Evolutionary conservation across 2,329 filamentous ascomycete species (phyloP).

Genomic region (Chrysoporthe puriensis): DNA sequence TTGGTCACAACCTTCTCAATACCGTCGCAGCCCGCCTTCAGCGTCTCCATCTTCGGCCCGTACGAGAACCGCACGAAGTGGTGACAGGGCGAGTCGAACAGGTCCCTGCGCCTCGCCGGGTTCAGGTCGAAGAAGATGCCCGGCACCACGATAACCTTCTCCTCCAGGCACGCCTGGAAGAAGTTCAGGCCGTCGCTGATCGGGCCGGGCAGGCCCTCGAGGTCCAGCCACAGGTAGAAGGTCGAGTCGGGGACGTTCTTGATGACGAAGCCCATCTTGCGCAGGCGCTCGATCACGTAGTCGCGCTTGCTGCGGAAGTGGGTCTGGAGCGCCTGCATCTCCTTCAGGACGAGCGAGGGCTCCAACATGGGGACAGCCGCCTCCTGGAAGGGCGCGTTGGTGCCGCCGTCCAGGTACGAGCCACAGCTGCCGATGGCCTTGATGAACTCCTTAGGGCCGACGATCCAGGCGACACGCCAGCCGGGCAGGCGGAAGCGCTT

Average conservation of each 20-base stretch:
- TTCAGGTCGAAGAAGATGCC: conserved; percentile 99
- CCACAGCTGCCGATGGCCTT: conserved; percentile 90
- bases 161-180: conserved; percentile 89
- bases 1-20: conserved; percentile 82
- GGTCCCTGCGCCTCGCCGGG: conserved; percentile 81
- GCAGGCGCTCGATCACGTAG: conserved; percentile 79
- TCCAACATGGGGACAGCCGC: conserved; percentile 94
- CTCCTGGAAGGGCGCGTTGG: conserved; percentile 91
- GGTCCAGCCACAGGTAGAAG: conserved; percentile 84
- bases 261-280: conserved; percentile 85
- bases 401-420: conserved; percentile 91
- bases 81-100: conserved; percentile 95
- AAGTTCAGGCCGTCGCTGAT: conserved; percentile 96
- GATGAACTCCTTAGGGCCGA: conserved; percentile 96
- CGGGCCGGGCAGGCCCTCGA: conserved; percentile 70
- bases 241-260: conserved; percentile 86
- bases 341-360: conserved; percentile 74
- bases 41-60: conserved; percentile 77
- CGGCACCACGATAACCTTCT: conserved; percentile 95
- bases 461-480: conserved; percentile 95
- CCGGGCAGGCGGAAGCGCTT: conserved; percentile 96
- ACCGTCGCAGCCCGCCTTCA: conserved; percentile 79
- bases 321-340: conserved; percentile 86
- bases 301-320: conserved; percentile 94
- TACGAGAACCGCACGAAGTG: conserved; percentile 87